phyloP scores from a whole-genome alignment of 305 asterid species.

The Fraxinus sp. region DNA sequence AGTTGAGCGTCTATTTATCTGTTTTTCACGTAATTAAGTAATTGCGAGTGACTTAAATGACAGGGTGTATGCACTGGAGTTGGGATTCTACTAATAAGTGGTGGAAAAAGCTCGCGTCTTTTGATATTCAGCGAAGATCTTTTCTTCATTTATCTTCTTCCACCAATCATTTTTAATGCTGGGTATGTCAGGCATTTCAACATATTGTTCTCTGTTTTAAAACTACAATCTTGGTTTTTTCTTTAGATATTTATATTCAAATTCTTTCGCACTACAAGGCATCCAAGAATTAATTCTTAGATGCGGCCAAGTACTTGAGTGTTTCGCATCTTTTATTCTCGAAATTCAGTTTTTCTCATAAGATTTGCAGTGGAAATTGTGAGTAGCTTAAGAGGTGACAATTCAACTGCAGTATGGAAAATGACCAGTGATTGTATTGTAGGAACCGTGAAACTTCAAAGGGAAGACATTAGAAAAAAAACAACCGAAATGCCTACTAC shows the following conservation, averaged over 20 bases:
- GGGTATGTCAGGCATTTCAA: constrained; percentile 53
- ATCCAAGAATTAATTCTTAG: background rate
- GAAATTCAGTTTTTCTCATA: background rate
- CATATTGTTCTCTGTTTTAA: background rate
- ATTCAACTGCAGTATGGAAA: constrained; percentile 13
- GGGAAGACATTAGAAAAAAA: background rate
- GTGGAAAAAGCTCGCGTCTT: constrained; percentile 81
- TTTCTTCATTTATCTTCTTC: constrained; percentile 94
- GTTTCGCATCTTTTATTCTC: background rate
- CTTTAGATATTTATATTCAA: background rate
- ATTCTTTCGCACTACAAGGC: background rate
- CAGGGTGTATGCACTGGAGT: constrained; percentile 88
- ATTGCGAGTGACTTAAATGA: constrained; percentile 15
- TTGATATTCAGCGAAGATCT: constrained; percentile 87
- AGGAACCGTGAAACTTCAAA: background rate
- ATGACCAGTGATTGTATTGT: background rate
- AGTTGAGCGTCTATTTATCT: background rate
- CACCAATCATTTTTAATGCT: constrained; percentile 93
- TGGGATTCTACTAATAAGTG: constrained; percentile 69
- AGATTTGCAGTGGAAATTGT: background rate
- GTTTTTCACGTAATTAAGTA: background rate
- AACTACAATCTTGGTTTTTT: background rate
- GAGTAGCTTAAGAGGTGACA: constrained; percentile 1
- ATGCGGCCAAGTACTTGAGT: background rate
- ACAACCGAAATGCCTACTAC: background rate